Percentiles rank a stretch among this genome's conserved stretches.
These are phyloP conservation scores for Pinus albicaulis DNA, from an alignment of 75 land plant genomes.

Conservation along the genomic window DNA sequence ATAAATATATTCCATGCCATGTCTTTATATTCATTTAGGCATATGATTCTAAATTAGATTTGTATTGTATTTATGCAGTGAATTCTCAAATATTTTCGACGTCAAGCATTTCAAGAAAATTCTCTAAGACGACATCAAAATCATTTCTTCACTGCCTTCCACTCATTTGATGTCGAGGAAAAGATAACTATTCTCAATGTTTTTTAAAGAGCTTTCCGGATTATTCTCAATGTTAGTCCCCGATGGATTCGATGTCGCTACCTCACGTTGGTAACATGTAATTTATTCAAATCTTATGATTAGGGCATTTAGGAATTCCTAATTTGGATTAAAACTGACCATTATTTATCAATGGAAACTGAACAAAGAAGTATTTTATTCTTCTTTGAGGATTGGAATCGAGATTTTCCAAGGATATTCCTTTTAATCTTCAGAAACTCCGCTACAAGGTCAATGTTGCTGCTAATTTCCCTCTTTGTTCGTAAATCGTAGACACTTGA, in stretches of 20 bases:
- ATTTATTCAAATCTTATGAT: not conserved
- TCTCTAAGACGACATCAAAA: slow-evolving; percentile 54
- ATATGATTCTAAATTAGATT: too few relatives aligned
- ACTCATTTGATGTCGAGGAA: slow-evolving; percentile 64
- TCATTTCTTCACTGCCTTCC: slow-evolving; percentile 71
- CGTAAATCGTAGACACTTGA: too few relatives aligned
- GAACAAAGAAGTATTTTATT: slow-evolving; percentile 52
- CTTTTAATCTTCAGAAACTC: slow-evolving; percentile 84
- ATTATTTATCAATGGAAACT: slow-evolving; percentile 21
- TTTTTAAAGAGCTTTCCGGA: too few relatives aligned
- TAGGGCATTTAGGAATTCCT: not conserved
- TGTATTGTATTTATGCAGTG: slow-evolving; percentile 26
- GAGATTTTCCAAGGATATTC: slow-evolving; percentile 79
- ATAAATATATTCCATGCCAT: too few relatives aligned
- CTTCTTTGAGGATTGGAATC: slow-evolving; percentile 80
- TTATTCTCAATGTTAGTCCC: slow-evolving; percentile 57
- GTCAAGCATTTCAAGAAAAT: slow-evolving; percentile 66
- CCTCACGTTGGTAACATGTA: slow-evolving; percentile 32
- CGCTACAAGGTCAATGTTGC: slow-evolving; percentile 69
- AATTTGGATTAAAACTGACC: not conserved
- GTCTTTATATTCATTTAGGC: too few relatives aligned
- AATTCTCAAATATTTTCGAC: slow-evolving; percentile 78
- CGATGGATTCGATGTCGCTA: slow-evolving; percentile 69
- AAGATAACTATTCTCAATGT: too few relatives aligned
- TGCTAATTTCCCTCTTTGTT: not conserved